phyloP scores from a whole-genome alignment of 805 yeast species.

The Cyberlindnera veronae region DNA sequence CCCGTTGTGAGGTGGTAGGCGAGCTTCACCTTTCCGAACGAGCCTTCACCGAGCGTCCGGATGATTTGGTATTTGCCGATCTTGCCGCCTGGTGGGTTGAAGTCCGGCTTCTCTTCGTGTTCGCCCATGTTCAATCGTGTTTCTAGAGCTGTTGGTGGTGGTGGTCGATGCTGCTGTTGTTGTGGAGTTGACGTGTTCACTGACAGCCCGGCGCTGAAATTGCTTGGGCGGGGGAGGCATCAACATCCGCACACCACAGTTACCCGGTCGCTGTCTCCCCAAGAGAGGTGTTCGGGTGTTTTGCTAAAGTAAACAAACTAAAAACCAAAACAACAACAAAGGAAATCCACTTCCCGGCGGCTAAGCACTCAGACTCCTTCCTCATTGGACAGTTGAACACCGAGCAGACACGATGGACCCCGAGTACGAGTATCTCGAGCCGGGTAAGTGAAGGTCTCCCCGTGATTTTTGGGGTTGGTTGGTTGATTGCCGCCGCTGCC shows the following conservation, averaged over 20 bases:
- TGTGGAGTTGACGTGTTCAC: slow-evolving; percentile 1
- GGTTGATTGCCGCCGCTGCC: background rate
- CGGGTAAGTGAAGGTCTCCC: slow-evolving; percentile 27
- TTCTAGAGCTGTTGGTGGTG: background rate
- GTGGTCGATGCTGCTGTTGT: background rate
- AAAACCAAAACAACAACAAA: slow-evolving; percentile 2
- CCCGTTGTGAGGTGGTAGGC: slow-evolving; percentile 90
- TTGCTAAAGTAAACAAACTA: slow-evolving; percentile 4
- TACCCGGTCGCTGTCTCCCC: slow-evolving; percentile 6
- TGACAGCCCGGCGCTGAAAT: background rate
- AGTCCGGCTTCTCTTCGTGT: slow-evolving; percentile 26
- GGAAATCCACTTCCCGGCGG: too few relatives aligned
- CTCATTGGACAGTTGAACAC: background rate
- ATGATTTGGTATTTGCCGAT: slow-evolving; percentile 93
- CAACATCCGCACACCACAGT: slow-evolving; percentile 6
- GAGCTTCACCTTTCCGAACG: slow-evolving; percentile 92
- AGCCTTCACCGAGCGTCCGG: slow-evolving; percentile 92
- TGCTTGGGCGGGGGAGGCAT: background rate
- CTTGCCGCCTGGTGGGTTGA: slow-evolving; percentile 37
- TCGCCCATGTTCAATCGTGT: too few relatives aligned
- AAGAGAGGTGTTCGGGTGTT: too few relatives aligned
- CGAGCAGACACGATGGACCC: slow-evolving; percentile 29
- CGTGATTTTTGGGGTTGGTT: background rate
- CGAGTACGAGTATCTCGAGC: slow-evolving; percentile 36
- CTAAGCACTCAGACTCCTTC: too few relatives aligned